Evolutionary conservation across 129 eudicot species (phyloP).

Genomic region (Mikania micrantha): DNA sequence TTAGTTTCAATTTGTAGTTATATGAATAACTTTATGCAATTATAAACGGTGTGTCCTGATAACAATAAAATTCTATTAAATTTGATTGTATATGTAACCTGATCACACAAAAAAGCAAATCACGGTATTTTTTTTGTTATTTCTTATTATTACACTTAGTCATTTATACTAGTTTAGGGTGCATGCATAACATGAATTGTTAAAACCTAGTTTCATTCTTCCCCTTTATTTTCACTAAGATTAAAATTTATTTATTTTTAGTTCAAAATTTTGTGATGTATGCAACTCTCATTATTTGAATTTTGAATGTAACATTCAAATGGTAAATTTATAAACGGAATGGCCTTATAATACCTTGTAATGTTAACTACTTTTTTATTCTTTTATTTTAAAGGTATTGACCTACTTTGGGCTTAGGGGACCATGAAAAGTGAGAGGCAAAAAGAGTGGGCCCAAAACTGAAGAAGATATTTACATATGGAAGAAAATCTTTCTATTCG

Average conservation of each 20-base stretch:
- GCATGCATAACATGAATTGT: too few relatives aligned
- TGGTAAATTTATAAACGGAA: neutral
- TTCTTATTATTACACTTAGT: neutral
- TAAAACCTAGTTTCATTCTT: too few relatives aligned
- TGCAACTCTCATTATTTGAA: neutral
- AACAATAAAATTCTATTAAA: neutral
- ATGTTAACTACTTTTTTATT: neutral
- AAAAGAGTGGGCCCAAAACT: slow-evolving; percentile 13
- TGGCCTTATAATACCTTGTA: neutral
- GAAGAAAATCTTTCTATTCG: slow-evolving; percentile 12
- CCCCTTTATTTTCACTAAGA: too few relatives aligned
- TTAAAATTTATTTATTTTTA: too few relatives aligned
- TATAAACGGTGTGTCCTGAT: too few relatives aligned
- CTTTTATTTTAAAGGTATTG: neutral
- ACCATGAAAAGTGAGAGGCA: slow-evolving; percentile 7
- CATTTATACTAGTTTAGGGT: too few relatives aligned
- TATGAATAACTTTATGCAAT: too few relatives aligned
- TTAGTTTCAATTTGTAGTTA: too few relatives aligned
- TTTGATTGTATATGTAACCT: neutral
- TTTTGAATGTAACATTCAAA: too few relatives aligned
- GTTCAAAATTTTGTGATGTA: too few relatives aligned
- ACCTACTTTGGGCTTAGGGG: neutral
- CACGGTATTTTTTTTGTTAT: neutral
- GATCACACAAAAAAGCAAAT: neutral
- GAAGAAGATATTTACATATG: slow-evolving; percentile 12